Conservation (phyloP, 129 eudicot species). For the Escallonia herrerae region DNA sequence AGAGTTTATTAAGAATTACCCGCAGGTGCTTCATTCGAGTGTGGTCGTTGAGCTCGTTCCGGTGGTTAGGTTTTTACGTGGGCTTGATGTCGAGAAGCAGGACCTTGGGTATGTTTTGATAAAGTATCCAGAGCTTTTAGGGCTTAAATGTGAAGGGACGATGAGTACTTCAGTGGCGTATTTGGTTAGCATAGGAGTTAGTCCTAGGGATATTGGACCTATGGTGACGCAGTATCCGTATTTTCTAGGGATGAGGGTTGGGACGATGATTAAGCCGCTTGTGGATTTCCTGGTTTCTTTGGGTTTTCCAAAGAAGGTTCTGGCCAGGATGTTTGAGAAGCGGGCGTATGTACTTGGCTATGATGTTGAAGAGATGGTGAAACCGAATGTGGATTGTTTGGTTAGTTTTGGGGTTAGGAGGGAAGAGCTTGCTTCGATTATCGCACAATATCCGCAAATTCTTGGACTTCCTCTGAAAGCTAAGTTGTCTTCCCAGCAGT, state of each 20-base stretch:
- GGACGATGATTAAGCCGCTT: slow-evolving; percentile 68
- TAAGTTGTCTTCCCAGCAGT: slow-evolving; percentile 55
- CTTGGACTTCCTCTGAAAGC: slow-evolving; percentile 69
- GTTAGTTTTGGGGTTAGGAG: slow-evolving; percentile 49
- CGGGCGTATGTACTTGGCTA: slow-evolving; percentile 60
- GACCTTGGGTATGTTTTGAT: slow-evolving; percentile 63
- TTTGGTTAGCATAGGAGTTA: slow-evolving; percentile 66
- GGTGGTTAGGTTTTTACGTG: slow-evolving; percentile 53
- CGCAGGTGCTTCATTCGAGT: slow-evolving; percentile 60
- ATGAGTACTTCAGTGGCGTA: slow-evolving; percentile 78
- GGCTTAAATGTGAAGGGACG: slow-evolving; percentile 69
- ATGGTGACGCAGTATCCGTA: slow-evolving; percentile 69
- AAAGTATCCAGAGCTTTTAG: slow-evolving; percentile 62
- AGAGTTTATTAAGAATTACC: slow-evolving; percentile 59
- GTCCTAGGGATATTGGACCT: slow-evolving; percentile 70
- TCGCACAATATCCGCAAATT: slow-evolving; percentile 62
- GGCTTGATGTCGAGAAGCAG: slow-evolving; percentile 58
- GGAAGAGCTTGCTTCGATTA: slow-evolving; percentile 40
- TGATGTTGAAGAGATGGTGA: slow-evolving; percentile 50
- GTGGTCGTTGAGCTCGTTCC: slow-evolving; percentile 74
- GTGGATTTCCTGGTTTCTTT: slow-evolving; percentile 55
- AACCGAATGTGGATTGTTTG: slow-evolving; percentile 69
- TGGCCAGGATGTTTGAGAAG: slow-evolving; percentile 62
- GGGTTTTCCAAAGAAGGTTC: slow-evolving; percentile 57
- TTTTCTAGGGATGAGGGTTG: slow-evolving; percentile 68